Evolutionary conservation across 176 grass and related monocot genomes (phyloP).

Genomic region (Panicum miliaceum): DNA sequence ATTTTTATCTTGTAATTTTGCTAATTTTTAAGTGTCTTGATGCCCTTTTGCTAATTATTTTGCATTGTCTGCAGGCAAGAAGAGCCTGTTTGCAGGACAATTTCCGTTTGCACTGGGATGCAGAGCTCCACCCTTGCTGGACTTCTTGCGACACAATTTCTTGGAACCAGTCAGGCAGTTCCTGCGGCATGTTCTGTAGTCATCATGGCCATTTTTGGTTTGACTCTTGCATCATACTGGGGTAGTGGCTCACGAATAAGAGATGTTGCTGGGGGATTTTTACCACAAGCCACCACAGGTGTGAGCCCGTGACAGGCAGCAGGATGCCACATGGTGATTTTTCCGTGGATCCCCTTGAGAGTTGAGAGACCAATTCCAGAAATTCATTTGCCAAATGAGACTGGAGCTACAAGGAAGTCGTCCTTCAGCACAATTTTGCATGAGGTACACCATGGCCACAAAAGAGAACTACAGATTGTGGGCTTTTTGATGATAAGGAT

Average conservation of each 20-base stretch:
- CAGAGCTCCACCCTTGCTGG: conserved; percentile 96
- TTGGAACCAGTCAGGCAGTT: conserved; percentile 87
- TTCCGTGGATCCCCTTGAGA: not conserved
- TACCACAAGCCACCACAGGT: conserved; percentile 31
- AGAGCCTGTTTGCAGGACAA: conserved; percentile 72
- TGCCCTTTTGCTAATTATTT: not conserved
- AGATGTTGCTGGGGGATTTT: conserved; percentile 37
- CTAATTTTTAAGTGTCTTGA: not conserved
- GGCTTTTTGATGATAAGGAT: conserved; percentile 22
- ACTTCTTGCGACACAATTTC: conserved; percentile 87
- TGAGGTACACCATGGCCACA: not conserved
- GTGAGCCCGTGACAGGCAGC: conserved; percentile 18
- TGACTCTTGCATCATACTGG: conserved; percentile 87
- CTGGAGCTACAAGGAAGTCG: not conserved
- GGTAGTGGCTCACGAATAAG: conserved; percentile 67
- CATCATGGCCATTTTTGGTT: conserved; percentile 89
- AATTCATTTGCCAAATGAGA: not conserved
- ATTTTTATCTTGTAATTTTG: not conserved
- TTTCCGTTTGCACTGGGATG: conserved; percentile 93
- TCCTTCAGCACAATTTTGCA: not conserved
- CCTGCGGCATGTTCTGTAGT: conserved; percentile 91
- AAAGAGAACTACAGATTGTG: not conserved
- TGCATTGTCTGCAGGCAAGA: conserved; percentile 59
- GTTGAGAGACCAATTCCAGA: not conserved
- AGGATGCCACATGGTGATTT: not conserved